These are phyloP conservation scores for Xylariomycetidae sp. DNA, from an alignment of 2,329 filamentous ascomycete genomes.

Conservation along the genomic window DNA sequence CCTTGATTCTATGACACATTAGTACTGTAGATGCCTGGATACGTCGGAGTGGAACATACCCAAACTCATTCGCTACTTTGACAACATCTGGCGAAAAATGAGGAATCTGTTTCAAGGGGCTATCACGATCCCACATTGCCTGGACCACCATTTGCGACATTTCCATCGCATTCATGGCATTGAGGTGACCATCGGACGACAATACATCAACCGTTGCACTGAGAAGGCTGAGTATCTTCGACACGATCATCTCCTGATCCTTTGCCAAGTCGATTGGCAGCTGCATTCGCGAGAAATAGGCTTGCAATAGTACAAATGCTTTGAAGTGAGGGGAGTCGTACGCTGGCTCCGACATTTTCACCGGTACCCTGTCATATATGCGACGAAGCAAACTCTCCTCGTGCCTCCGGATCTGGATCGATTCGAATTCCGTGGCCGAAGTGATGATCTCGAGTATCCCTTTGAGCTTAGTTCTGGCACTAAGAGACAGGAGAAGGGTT, in stretches of 20 bases:
- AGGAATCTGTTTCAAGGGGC: constrained; percentile 94
- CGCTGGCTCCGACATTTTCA: constrained; percentile 84
- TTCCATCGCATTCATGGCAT: constrained; percentile 98
- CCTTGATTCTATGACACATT: constrained; percentile 63
- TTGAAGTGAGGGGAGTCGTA: constrained; percentile 98
- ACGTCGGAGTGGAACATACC: too few species aligned
- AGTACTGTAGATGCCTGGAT: too few species aligned
- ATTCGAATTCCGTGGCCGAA: constrained; percentile 93
- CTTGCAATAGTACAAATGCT: constrained; percentile 92
- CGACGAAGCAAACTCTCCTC: constrained; percentile 83
- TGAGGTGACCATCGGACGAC: constrained; percentile 91
- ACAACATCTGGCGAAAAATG: constrained; percentile 84
- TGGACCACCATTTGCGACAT: constrained; percentile 99
- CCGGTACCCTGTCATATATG: constrained; percentile 90
- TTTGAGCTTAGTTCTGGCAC: constrained; percentile 87
- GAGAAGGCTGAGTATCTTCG: constrained; percentile 79
- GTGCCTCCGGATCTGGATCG: constrained; percentile 88
- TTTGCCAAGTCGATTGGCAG: constrained; percentile 92
- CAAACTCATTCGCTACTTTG: constrained; percentile 74
- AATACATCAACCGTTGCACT: constrained; percentile 93
- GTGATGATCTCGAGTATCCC: constrained; percentile 95
- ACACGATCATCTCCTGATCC: constrained; percentile 84
- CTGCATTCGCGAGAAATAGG: constrained; percentile 96
- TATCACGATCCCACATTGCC: constrained; percentile 98
- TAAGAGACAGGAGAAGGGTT: constrained; percentile 90